Base-by-base conservation (phyloP, 2,329 filamentous ascomycete species). In the Ophiostoma fasciatum region DNA sequence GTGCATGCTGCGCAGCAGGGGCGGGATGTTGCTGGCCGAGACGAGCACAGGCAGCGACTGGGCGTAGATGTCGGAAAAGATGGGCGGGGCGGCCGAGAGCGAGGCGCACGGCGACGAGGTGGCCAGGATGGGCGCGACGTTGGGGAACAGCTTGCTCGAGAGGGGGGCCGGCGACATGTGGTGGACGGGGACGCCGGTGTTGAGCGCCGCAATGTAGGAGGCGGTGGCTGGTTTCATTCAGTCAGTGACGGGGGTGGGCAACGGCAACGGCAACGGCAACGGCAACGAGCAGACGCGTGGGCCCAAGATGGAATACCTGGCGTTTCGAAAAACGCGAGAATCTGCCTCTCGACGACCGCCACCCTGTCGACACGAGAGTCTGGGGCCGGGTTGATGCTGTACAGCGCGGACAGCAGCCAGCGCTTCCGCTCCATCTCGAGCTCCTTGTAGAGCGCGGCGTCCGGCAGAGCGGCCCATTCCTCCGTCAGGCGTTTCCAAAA, bases 21-120 rank as follows among this genome's bases (percentile, higher is more conserved):
- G 51, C 0, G 70, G 68, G 1, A 82, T 63, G 11, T 74, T 68
- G 0, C 65, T 56, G 0, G 68, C 68, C 1, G 71, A 58, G 22
- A 77, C 63, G 2, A 72, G 48, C 0, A 70, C 64, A 2, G 74
- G 68, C 19, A 81, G 60, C 0, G 61, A 60, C 15, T 76, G 57
- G 0, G 67, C 66, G 28, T 68, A 64, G 4, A 69, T 66, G 0
- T 59, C 52, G 0, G 63, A 58, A 45, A 71, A 74, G 2, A 60
- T 47, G 9, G 58, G 48, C 8, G 59, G 51, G 11, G 60, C 50
- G 22, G 65, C 45, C 7, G 61, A 56, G 12, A 57, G 52, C 4
- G 48, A 48, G 32, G 50, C 49, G 35, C 53, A 45, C 20, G 54
- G 56, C 1, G 60, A 47, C 4, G 57, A 54, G 0, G 63, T 55